Conservation (phyloP, 75 land plant genomes). For the Pinus albicaulis region DNA sequence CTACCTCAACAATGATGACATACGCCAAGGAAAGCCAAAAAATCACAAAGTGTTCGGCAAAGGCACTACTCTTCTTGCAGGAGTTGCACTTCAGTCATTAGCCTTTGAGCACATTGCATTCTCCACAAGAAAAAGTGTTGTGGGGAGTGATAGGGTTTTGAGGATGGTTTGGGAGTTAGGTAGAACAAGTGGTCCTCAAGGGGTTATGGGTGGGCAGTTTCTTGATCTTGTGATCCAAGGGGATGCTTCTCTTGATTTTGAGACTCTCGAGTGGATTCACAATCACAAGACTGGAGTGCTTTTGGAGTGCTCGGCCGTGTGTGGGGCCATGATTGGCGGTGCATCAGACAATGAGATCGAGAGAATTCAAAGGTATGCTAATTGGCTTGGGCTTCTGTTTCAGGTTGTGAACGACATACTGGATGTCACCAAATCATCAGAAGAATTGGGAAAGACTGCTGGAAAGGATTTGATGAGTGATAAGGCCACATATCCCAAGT, state of each 20-base stretch:
- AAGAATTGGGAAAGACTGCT: constrained; percentile 52
- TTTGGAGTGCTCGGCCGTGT: constrained; percentile 53
- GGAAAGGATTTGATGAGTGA: constrained; percentile 78
- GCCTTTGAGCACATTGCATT: constrained; percentile 43
- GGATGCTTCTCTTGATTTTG: constrained; percentile 24
- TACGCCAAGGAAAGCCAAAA: constrained; percentile 51
- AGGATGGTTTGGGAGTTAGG: constrained; percentile 48
- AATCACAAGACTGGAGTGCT: constrained; percentile 53
- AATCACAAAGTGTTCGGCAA: constrained; percentile 55
- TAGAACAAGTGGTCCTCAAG: constrained; percentile 47
- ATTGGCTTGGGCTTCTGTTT: constrained; percentile 43
- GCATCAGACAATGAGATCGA: constrained; percentile 53
- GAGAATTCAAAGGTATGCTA: constrained; percentile 43
- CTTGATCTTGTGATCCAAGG: constrained; percentile 39
- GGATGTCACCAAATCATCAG: constrained; percentile 41
- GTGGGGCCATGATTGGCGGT: constrained; percentile 69
- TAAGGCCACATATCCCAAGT: constrained; percentile 81
- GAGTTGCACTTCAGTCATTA: constrained; percentile 47
- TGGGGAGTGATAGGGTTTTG: constrained; percentile 22
- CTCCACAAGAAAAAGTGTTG: constrained; percentile 26
- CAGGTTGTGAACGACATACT: constrained; percentile 37
- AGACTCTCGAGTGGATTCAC: constrained; percentile 48
- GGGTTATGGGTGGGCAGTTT: constrained; percentile 45
- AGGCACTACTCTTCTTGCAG: constrained; percentile 49
- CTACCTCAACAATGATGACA: constrained; percentile 64